Base-by-base conservation (phyloP, 1,284 basidiomycete species). In the Irpex sp. region DNA sequence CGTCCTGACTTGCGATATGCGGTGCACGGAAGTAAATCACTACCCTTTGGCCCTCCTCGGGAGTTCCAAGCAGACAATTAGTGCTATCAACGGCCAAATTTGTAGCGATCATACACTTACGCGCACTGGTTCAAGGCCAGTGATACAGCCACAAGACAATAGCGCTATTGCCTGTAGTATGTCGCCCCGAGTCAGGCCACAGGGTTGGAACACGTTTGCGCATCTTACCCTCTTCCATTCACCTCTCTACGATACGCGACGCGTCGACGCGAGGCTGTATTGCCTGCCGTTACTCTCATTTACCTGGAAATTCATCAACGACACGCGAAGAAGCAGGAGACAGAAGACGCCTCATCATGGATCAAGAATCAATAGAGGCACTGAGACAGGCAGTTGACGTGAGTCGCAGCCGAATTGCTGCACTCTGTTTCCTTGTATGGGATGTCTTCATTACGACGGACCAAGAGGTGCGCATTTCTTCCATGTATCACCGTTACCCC, bases 381-480 rank as follows among this genome's bases (percentile, higher is more conserved):
- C 28, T 63, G 53, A 63, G 58, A 58, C 61, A 63, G 60, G 65
- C 64, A 35, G 57, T 62, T 53, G 62, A 61, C 45, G 61, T 52
- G 7, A 49, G 56, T 39, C 60, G 58, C 37, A 66, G 65, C 42
- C 39, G 39, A 56, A 58, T 62, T 33, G 67, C 64, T 12, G 65
- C 67, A 5, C 47, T 68, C 10, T 65, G 62, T 48, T 75, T 77
- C 57, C 67, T 78, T 35, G 61, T 71, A 16, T 77, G 74, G 71
- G 76, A 78, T 62, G 72, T 77, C 21, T 56, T 75, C 18, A 73
- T 77, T 36, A 76, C 77, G n/a, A 66, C 74, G 23, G 72, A 73
- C 55, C 71, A 75, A 42, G 77, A 78, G 70, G 77, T 78, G 58
- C 9, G 63, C 60, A 63, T 51, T 5, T 23, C 23, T 10, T 49